Percentiles rank a stretch among this genome's conserved stretches.
Conservation (phyloP, 768 basidiomycete species). For the Lactarius pseudohatsudake region DNA sequence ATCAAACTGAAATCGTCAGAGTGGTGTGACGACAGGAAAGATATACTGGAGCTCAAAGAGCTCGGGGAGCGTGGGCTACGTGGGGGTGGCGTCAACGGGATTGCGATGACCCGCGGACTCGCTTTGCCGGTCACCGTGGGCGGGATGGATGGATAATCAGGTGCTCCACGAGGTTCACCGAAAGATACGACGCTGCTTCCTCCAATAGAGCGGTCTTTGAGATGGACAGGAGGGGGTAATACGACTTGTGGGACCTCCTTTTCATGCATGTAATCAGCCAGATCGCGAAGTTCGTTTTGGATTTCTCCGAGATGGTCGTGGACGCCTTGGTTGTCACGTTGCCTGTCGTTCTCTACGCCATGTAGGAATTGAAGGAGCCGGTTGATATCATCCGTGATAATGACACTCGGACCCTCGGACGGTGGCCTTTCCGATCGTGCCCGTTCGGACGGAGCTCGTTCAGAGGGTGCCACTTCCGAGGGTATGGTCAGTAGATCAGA, state of each 20-base stretch:
- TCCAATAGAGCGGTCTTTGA: slow-evolving; percentile 26
- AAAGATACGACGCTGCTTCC: slow-evolving; percentile 40
- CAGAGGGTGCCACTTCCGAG: slow-evolving; percentile 33
- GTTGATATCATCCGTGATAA: slow-evolving; percentile 53
- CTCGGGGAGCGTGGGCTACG: slow-evolving; percentile 42
- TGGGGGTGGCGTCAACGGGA: slow-evolving; percentile 47
- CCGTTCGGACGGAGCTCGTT: background rate
- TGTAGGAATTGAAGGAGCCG: slow-evolving; percentile 54
- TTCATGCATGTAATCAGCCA: slow-evolving; percentile 39
- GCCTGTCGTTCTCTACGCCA: slow-evolving; percentile 62
- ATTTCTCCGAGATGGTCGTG: slow-evolving; percentile 68
- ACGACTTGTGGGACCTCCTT: slow-evolving; percentile 17
- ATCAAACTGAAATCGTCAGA: slow-evolving; percentile 64
- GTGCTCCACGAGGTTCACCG: slow-evolving; percentile 29
- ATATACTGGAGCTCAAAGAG: slow-evolving; percentile 39
- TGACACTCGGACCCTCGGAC: slow-evolving; percentile 39
- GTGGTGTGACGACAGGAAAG: slow-evolving; percentile 62
- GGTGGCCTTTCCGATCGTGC: background rate
- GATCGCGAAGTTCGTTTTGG: slow-evolving; percentile 62
- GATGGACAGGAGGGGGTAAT: slow-evolving; percentile 8
- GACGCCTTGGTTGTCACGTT: slow-evolving; percentile 62
- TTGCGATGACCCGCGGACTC: slow-evolving; percentile 31
- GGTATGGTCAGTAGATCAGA: slow-evolving; percentile 46
- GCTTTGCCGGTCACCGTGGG: slow-evolving; percentile 13
- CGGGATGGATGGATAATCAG: slow-evolving; percentile 20